Percentiles rank a stretch among this genome's conserved stretches.
phyloP scores from a whole-genome alignment of 164 flowering plant genomes.

The Hamamelis virginiana region DNA sequence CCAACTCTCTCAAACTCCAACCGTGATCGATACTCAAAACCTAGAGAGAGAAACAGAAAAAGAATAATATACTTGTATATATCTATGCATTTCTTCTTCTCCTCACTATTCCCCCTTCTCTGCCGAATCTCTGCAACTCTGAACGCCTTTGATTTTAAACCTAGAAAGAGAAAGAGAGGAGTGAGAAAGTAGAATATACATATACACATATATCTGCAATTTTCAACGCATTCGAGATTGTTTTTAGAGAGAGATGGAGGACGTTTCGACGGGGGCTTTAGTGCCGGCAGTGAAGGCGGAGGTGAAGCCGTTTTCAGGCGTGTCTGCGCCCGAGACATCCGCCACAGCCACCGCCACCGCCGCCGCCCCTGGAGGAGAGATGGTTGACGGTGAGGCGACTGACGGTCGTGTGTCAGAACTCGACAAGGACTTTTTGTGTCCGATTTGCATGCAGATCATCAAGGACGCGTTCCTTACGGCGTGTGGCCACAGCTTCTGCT shows the following conservation, averaged over 20 bases:
- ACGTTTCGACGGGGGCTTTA: conserved; percentile 46
- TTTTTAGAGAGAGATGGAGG: conserved; percentile 27
- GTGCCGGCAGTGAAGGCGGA: conserved; percentile 67
- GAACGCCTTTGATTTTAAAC: no score
- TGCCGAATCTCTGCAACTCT: no score
- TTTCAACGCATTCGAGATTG: not conserved
- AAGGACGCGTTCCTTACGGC: conserved; percentile 92
- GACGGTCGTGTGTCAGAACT: conserved; percentile 28
- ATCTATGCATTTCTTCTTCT: no score
- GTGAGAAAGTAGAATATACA: no score
- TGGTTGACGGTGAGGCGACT: conserved; percentile 2
- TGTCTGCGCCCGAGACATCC: conserved; percentile 12
- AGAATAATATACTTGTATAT: no score
- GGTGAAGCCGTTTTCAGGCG: conserved; percentile 20
- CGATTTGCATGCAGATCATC: conserved; percentile 93
- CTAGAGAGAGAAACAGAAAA: no score
- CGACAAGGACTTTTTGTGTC: conserved; percentile 81
- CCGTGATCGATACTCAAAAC: no score
- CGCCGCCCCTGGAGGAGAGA: conserved; percentile 1
- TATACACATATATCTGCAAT: not conserved
- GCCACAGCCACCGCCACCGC: no score
- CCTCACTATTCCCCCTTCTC: no score
- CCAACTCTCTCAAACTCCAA: no score
- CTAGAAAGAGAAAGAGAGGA: no score
- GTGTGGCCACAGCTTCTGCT: conserved; percentile 97